Percentiles rank a stretch among this genome's conserved stretches.
Evolutionary conservation across 2,329 filamentous ascomycete species (phyloP).

Genomic region (Beauveria asiatica): DNA sequence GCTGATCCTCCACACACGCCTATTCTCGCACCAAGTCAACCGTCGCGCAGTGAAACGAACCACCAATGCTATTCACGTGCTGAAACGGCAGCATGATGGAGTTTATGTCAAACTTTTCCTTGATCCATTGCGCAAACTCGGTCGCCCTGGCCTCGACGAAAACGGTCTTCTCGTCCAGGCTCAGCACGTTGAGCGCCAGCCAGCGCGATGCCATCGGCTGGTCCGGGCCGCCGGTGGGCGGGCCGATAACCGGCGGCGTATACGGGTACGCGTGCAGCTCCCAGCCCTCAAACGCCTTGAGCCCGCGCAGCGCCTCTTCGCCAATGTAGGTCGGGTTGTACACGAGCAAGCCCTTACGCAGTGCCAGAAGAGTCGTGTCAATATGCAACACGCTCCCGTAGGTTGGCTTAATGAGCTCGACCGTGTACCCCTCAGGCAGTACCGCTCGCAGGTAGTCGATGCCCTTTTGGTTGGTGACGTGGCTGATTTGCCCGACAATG

Average conservation of each 20-base stretch:
- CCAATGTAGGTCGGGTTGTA: conserved; percentile 20
- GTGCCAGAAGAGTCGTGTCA: conserved; percentile 23
- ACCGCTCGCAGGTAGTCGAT: conserved; percentile 1
- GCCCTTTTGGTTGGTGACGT: conserved; percentile 5
- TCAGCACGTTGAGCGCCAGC: conserved; percentile 21
- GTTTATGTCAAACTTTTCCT: conserved; percentile 13
- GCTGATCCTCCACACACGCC: neutral
- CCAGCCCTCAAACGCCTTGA: conserved; percentile 20
- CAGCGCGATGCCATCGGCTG: conserved; percentile 21
- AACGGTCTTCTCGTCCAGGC: conserved; percentile 18
- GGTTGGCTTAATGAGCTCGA: conserved; percentile 21
- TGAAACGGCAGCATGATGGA: conserved; percentile 19
- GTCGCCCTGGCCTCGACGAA: conserved; percentile 20
- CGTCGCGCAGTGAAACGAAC: conserved; percentile 25
- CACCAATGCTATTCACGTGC: conserved; percentile 25
- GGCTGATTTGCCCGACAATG: conserved; percentile 2
- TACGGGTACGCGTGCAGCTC: conserved; percentile 20
- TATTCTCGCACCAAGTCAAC: conserved; percentile 12
- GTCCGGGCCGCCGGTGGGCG: conserved; percentile 14
- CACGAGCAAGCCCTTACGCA: conserved; percentile 20
- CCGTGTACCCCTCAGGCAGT: conserved; percentile 16
- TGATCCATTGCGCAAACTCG: conserved; percentile 14
- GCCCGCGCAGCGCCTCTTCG: conserved; percentile 16
- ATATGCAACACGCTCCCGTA: conserved; percentile 22
- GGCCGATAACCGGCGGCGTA: conserved; percentile 4